Evolutionary conservation across 1,284 basidiomycete genomes (phyloP).

Genomic region (Austroboletus novae-zelandiae): DNA sequence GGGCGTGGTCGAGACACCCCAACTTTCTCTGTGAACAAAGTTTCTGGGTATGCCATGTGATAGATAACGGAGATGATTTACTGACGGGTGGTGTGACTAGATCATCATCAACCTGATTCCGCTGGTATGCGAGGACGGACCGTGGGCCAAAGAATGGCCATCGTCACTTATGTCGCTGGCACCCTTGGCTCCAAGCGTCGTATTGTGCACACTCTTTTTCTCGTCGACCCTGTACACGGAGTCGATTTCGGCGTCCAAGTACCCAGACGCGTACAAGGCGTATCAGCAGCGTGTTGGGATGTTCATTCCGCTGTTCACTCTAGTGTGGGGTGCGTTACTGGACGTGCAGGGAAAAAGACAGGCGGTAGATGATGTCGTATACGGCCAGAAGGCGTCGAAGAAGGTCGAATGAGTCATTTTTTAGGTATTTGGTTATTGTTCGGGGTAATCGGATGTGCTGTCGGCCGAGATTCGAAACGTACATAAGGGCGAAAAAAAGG

Average conservation of each 20-base stretch:
- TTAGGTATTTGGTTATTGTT: constrained; percentile 1
- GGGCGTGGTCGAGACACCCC: constrained; percentile 86
- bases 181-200: constrained; percentile 52
- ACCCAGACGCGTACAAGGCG: constrained; percentile 66
- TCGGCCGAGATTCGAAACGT: constrained; percentile 13
- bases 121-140: constrained; percentile 47
- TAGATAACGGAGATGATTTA: neutral
- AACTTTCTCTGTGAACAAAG: constrained; percentile 89
- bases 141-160: constrained; percentile 29
- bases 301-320: constrained; percentile 65
- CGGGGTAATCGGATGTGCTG: constrained; percentile 6
- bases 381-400: constrained; percentile 27
- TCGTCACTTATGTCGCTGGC: constrained; percentile 32
- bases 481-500: constrained; percentile 11
- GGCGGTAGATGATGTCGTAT: constrained; percentile 42
- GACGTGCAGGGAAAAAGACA: constrained; percentile 34
- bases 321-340: constrained; percentile 39
- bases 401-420: constrained; percentile 15
- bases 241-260: constrained; percentile 74
- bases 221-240: constrained; percentile 80
- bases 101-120: constrained; percentile 68
- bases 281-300: constrained; percentile 83
- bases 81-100: constrained; percentile 35
- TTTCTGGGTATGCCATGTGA: constrained; percentile 68
- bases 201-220: constrained; percentile 68